Evolutionary conservation across 2,329 filamentous ascomycete species (phyloP).

Genomic region (Stenocarpella maydis): DNA sequence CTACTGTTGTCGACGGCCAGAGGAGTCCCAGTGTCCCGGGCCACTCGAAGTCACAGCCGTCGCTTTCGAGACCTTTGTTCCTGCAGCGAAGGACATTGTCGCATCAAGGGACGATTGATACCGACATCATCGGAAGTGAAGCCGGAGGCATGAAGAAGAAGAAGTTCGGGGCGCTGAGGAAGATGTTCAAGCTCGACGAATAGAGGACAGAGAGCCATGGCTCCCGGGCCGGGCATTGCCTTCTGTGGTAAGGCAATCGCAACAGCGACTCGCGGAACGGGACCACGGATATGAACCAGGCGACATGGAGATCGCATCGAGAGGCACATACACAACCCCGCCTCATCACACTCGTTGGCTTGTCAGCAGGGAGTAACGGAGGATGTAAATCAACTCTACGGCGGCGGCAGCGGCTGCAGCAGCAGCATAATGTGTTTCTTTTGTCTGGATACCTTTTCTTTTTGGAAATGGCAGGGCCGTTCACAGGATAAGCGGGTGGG

Average conservation of each 20-base stretch:
- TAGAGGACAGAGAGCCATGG: slow-evolving; percentile 41
- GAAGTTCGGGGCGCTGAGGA: slow-evolving; percentile 72
- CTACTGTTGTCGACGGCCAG: slow-evolving; percentile 39
- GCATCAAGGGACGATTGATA: slow-evolving; percentile 32
- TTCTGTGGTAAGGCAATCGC: background rate
- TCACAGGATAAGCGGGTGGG: background rate
- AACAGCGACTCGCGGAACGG: background rate
- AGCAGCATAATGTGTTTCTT: background rate
- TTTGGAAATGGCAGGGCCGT: background rate
- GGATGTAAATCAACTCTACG: background rate
- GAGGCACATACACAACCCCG: background rate
- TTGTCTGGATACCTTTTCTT: background rate
- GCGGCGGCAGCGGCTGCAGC: background rate
- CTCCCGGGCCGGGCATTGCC: background rate
- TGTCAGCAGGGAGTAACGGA: background rate
- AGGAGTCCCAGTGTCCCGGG: slow-evolving; percentile 34
- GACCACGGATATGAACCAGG: background rate
- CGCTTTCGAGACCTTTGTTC: slow-evolving; percentile 42
- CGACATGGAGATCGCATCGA: background rate
- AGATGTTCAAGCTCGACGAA: slow-evolving; percentile 66
- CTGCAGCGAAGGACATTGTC: slow-evolving; percentile 50
- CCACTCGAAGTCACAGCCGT: slow-evolving; percentile 26
- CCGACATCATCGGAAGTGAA: slow-evolving; percentile 33
- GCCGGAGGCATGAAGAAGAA: slow-evolving; percentile 59
- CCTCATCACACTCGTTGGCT: slow-evolving; percentile 1